A percentile compares a stretch with the other conserved stretches of the same genome.
Conservation (phyloP, 164 flowering plant genomes). For the Magnolia changhungtana region DNA sequence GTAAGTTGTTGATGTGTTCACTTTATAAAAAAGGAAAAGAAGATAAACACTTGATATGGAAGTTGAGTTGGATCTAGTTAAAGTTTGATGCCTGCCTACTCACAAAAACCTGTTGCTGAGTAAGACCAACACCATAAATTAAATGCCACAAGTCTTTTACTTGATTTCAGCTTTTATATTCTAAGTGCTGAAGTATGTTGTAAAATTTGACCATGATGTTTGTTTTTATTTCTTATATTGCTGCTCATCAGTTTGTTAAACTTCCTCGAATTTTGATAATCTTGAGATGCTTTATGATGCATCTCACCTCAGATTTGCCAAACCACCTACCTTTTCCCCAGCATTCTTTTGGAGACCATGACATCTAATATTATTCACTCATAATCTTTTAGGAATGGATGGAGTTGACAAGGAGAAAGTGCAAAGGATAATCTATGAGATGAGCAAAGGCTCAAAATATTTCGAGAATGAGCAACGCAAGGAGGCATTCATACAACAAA, state of each 20-base stretch:
- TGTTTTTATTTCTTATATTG: too few relatives aligned
- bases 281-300: neutral
- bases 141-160: too few relatives aligned
- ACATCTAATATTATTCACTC: neutral
- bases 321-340: neutral
- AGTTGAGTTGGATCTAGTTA: too few relatives aligned
- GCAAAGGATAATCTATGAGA: conserved; percentile 82
- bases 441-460: conserved; percentile 97
- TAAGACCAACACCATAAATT: too few relatives aligned
- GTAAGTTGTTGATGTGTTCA: too few relatives aligned
- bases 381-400: conserved; percentile 70
- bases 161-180: too few relatives aligned
- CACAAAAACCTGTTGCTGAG: too few relatives aligned
- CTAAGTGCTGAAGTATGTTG: too few relatives aligned
- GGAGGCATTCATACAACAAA: conserved; percentile 64
- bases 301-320: neutral
- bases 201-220: too few relatives aligned
- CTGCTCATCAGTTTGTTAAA: neutral
- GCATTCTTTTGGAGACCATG: neutral
- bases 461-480: conserved; percentile 87
- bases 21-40: too few relatives aligned
- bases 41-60: too few relatives aligned
- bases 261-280: neutral
- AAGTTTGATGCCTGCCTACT: too few relatives aligned
- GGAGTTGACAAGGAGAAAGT: conserved; percentile 97